A percentile compares a stretch with the other conserved stretches of the same genome.
Evolutionary conservation across 2,329 filamentous ascomycete species (phyloP).

Genomic region (Phaeoacremonium minimum): DNA sequence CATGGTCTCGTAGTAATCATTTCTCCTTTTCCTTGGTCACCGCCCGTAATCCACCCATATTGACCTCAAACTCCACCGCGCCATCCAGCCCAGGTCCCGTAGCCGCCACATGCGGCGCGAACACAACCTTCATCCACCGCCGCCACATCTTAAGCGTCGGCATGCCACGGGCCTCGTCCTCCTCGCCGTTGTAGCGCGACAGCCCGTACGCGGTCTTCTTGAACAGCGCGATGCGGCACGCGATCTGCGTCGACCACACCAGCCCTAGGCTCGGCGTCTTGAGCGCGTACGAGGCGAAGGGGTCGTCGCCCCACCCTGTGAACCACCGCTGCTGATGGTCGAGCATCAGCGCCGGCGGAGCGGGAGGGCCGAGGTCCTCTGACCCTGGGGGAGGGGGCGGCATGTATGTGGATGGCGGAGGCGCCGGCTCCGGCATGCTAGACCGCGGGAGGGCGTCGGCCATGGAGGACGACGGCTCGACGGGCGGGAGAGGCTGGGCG

Average conservation of each 20-base stretch:
- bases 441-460: slow-evolving; percentile 26
- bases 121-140: slow-evolving; percentile 84
- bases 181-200: slow-evolving; percentile 22
- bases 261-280: slow-evolving; percentile 87
- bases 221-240: slow-evolving; percentile 75
- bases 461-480: slow-evolving; percentile 34
- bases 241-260: slow-evolving; percentile 87
- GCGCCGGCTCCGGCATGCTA: slow-evolving; percentile 17
- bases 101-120: slow-evolving; percentile 69
- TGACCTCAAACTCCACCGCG: slow-evolving; percentile 72
- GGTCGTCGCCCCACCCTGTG: slow-evolving; percentile 85
- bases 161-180: slow-evolving; percentile 32
- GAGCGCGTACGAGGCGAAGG: slow-evolving; percentile 38
- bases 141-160: slow-evolving; percentile 57
- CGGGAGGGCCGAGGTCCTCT: slow-evolving; percentile 24
- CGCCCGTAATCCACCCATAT: slow-evolving; percentile 54
- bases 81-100: slow-evolving; percentile 41
- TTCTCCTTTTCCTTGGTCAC: slow-evolving; percentile 17
- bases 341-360: slow-evolving; percentile 58
- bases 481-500: slow-evolving; percentile 20
- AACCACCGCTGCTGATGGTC: slow-evolving; percentile 94
- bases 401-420: slow-evolving; percentile 3
- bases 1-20: background rate
- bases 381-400: slow-evolving; percentile 17
- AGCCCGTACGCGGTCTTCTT: slow-evolving; percentile 57